Conservation (phyloP, 352 stramenopile genomes). For the Phytophthora pistaciae region DNA sequence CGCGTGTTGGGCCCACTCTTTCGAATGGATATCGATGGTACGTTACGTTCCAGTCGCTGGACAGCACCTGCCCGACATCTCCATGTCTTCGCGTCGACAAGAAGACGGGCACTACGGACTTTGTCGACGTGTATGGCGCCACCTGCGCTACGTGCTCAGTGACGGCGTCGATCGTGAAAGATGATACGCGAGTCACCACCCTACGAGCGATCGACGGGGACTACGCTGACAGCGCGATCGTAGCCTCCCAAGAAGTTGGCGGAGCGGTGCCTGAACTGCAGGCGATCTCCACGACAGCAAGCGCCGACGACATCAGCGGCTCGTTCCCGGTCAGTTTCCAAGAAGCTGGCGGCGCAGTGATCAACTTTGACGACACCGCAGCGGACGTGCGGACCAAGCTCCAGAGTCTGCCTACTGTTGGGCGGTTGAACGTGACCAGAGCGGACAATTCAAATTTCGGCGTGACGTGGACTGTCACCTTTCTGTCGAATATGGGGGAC, state of each 20-base stretch:
- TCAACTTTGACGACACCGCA: constrained; percentile 80
- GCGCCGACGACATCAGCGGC: constrained; percentile 53
- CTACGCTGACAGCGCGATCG: constrained; percentile 50
- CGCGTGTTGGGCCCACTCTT: constrained; percentile 61
- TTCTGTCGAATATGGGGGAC: constrained; percentile 76
- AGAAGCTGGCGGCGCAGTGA: constrained; percentile 53
- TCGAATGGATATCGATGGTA: constrained; percentile 72
- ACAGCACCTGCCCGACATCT: constrained; percentile 58
- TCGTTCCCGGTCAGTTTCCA: constrained; percentile 79
- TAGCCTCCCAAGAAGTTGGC: constrained; percentile 60
- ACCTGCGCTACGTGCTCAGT: constrained; percentile 58
- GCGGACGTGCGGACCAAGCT: constrained; percentile 80
- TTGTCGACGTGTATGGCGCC: constrained; percentile 54
- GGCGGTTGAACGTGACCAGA: constrained; percentile 68
- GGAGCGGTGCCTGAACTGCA: constrained; percentile 76
- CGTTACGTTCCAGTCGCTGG: constrained; percentile 77
- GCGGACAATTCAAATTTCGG: constrained; percentile 53
- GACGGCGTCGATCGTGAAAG: constrained; percentile 38
- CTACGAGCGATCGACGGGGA: constrained; percentile 52
- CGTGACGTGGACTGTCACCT: constrained; percentile 73
- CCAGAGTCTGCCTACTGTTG: constrained; percentile 69
- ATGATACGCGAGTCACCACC: constrained; percentile 43
- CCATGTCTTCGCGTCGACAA: constrained; percentile 71
- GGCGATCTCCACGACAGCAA: constrained; percentile 52
- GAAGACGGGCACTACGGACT: constrained; percentile 37